Conservation (phyloP, 257 asterid species). For the Paraleonurus japonicus region DNA sequence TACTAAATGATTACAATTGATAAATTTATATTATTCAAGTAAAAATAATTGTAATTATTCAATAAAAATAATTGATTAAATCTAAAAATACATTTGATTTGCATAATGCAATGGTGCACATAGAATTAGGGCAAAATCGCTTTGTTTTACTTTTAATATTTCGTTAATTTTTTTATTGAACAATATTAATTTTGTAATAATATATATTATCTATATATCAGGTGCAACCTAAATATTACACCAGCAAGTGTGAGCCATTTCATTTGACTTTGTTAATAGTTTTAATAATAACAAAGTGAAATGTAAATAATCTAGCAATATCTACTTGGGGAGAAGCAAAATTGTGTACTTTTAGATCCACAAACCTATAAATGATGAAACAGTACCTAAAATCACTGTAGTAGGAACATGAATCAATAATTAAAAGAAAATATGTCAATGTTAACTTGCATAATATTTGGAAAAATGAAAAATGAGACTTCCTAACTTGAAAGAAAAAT, state of each 20-base stretch:
- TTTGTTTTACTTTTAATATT: too few relatives aligned
- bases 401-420: background rate
- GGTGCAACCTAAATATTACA: too few relatives aligned
- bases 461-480: background rate
- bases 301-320: slow-evolving; percentile 10
- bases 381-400: background rate
- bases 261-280: background rate
- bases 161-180: too few relatives aligned
- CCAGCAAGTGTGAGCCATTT: background rate
- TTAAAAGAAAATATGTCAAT: background rate
- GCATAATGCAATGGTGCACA: too few relatives aligned
- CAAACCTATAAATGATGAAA: slow-evolving; percentile 29
- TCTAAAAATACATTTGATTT: too few relatives aligned
- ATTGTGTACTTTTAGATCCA: slow-evolving; percentile 20
- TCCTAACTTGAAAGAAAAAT: slow-evolving; percentile 4
- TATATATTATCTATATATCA: too few relatives aligned
- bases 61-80: too few relatives aligned
- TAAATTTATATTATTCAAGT: too few relatives aligned
- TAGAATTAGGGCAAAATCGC: too few relatives aligned
- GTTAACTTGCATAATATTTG: background rate
- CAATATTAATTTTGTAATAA: too few relatives aligned
- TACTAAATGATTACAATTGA: too few relatives aligned
- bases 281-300: background rate
- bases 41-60: too few relatives aligned
- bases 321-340: slow-evolving; percentile 24